Conservation (phyloP, 176 grass and related monocot species). For the Chrysopogon serrulatus region DNA sequence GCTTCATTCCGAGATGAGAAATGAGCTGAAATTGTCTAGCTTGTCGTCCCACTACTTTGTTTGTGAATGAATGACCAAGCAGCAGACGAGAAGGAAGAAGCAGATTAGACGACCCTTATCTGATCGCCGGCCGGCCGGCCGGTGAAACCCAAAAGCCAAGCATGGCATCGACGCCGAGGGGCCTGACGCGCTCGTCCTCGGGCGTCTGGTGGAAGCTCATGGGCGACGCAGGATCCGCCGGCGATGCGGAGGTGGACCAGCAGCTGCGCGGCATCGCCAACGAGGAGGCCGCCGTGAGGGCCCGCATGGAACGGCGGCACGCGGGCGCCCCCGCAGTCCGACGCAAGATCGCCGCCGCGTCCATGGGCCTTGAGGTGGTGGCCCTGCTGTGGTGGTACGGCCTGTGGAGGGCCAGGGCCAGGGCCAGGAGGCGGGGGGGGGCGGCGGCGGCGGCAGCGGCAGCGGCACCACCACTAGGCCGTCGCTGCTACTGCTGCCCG, state of each 20-base stretch:
- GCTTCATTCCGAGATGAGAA: no score
- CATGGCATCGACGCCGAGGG: neutral
- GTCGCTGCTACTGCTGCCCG: neutral
- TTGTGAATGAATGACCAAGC: no score
- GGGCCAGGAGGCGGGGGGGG: neutral
- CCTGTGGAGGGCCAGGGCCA: slow-evolving; percentile 9
- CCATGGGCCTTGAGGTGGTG: slow-evolving; percentile 10
- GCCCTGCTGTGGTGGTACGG: neutral
- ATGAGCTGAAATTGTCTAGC: no score
- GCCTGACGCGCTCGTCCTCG: slow-evolving; percentile 17
- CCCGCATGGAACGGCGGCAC: neutral
- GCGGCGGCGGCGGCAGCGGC: no score
- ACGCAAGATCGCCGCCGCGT: slow-evolving; percentile 5
- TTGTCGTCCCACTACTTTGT: no score
- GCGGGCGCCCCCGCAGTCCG: neutral
- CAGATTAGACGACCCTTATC: no score
- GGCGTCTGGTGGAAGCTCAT: slow-evolving; percentile 53
- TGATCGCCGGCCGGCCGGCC: no score
- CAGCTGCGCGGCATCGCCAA: slow-evolving; percentile 34
- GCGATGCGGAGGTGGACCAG: slow-evolving; percentile 6
- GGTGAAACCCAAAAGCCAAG: no score
- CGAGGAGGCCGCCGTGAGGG: slow-evolving; percentile 28
- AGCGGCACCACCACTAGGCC: neutral
- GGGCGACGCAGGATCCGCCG: neutral
- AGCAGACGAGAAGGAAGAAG: no score